Evolutionary conservation across 495 filamentous ascomycete genomes (phyloP).

Genomic region (Aspergillus nanangensis): DNA sequence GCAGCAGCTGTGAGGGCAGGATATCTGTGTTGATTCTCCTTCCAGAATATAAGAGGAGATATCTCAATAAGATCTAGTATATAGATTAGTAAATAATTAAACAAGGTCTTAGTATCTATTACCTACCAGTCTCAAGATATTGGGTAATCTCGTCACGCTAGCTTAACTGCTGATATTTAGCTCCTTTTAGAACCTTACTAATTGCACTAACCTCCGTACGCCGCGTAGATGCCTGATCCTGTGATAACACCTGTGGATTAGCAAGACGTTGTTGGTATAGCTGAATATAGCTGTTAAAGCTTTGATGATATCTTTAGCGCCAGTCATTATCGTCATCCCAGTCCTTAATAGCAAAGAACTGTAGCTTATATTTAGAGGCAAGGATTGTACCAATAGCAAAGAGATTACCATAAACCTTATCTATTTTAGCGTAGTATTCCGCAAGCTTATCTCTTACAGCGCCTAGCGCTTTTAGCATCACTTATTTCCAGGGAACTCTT

Average conservation of each 20-base stretch:
- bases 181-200: neutral
- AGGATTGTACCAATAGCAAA: conserved; percentile 12
- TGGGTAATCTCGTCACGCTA: conserved; percentile 3
- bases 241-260: neutral
- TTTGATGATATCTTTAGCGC: conserved; percentile 2
- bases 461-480: conserved; percentile 7
- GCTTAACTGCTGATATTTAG: neutral
- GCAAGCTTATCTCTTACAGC: conserved; percentile 8
- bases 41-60: conserved; percentile 2
- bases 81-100: neutral
- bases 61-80: neutral
- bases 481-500: conserved; percentile 8
- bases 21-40: neutral
- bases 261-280: neutral
- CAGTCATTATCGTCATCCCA: conserved; percentile 8
- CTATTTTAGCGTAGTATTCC: conserved; percentile 8
- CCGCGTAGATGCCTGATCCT: neutral
- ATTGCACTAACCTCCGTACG: neutral
- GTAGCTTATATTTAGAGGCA: conserved; percentile 11
- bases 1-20: neutral
- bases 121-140: conserved; percentile 4
- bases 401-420: conserved; percentile 7
- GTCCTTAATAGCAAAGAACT: conserved; percentile 13
- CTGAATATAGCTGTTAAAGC: conserved; percentile 1
- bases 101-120: neutral